phyloP scores from a whole-genome alignment of 768 basidiomycete genomes.

The Macrocybe gigantea region DNA sequence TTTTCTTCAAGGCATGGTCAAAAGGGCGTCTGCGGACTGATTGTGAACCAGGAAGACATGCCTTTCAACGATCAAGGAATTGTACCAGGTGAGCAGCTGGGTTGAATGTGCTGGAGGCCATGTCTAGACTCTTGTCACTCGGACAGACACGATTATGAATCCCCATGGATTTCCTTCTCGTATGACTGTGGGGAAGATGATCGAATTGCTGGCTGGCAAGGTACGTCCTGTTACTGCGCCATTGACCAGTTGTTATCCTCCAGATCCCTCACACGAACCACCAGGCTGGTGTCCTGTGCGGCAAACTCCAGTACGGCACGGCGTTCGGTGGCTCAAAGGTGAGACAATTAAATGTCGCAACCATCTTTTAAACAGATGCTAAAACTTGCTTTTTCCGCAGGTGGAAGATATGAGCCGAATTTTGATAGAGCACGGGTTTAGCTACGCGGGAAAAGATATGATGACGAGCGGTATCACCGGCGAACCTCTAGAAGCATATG shows the following conservation, averaged over 20 bases:
- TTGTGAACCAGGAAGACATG: slow-evolving; percentile 99
- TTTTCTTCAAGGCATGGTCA: slow-evolving; percentile 98
- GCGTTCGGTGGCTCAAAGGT: slow-evolving; percentile 99
- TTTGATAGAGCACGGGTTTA: slow-evolving; percentile 91
- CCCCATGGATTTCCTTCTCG: slow-evolving; percentile 99
- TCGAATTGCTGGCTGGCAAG: slow-evolving; percentile 94
- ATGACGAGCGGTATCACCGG: slow-evolving; percentile 97
- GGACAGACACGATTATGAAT: slow-evolving; percentile 95
- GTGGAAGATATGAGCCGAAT: slow-evolving; percentile 98
- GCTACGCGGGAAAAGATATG: slow-evolving; percentile 99
- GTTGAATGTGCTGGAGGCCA: slow-evolving; percentile 3
- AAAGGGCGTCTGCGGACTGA: slow-evolving; percentile 97
- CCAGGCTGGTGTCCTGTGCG: slow-evolving; percentile 86
- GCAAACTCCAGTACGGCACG: slow-evolving; percentile 89
- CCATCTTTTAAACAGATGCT: not conserved
- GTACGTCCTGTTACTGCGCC: slow-evolving; percentile 27
- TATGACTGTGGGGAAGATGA: slow-evolving; percentile 99
- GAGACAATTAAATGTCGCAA: slow-evolving; percentile 1
- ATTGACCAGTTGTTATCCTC: not conserved
- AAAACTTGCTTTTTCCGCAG: slow-evolving; percentile 28
- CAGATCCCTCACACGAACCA: not conserved
- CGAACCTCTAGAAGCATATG: slow-evolving; percentile 93
- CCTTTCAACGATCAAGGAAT: slow-evolving; percentile 99
- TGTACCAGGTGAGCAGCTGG: slow-evolving; percentile 59
- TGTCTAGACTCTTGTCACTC: slow-evolving; percentile 9